A percentile compares a stretch with the other conserved stretches of the same genome.
Evolutionary conservation across 495 filamentous ascomycete species (phyloP).

Genomic region (Lineolata rhizophorae): DNA sequence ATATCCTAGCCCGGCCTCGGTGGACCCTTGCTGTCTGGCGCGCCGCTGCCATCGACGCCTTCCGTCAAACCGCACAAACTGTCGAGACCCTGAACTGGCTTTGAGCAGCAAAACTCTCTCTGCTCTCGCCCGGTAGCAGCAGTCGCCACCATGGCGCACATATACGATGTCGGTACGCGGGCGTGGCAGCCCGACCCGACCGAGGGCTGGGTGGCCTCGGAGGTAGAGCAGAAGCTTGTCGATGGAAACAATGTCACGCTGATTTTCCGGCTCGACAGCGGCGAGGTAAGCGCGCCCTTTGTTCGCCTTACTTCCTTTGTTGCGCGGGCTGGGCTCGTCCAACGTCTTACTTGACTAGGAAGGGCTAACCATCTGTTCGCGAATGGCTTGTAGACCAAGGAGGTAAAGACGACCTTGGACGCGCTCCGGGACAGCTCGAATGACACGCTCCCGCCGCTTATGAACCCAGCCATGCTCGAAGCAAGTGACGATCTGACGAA

Average conservation of each 20-base stretch:
- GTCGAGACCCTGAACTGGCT: no score
- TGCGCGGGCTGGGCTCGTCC: constrained; percentile 7
- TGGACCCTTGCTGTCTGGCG: neutral
- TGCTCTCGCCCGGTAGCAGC: no score
- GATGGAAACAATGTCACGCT: constrained; percentile 71
- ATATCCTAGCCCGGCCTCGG: neutral
- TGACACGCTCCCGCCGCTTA: constrained; percentile 58
- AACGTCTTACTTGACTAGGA: no score
- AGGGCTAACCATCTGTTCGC: constrained; percentile 2
- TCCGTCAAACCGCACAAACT: no score
- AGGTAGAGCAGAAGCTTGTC: constrained; percentile 70
- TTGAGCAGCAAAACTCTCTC: no score
- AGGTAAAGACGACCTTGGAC: constrained; percentile 57
- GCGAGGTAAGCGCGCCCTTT: constrained; percentile 67
- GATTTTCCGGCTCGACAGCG: constrained; percentile 72
- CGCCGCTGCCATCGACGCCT: no score
- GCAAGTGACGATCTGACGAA: constrained; percentile 97
- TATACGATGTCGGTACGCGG: constrained; percentile 89
- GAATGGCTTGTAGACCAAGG: constrained; percentile 35
- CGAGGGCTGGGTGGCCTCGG: constrained; percentile 93
- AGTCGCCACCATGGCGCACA: constrained; percentile 81
- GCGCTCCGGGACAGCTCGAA: constrained; percentile 58
- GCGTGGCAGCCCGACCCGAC: constrained; percentile 93
- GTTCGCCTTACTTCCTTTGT: neutral
- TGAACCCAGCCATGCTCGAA: constrained; percentile 97